phyloP scores from a whole-genome alignment of 768 basidiomycete species.

The Pleurotus ostreatus region DNA sequence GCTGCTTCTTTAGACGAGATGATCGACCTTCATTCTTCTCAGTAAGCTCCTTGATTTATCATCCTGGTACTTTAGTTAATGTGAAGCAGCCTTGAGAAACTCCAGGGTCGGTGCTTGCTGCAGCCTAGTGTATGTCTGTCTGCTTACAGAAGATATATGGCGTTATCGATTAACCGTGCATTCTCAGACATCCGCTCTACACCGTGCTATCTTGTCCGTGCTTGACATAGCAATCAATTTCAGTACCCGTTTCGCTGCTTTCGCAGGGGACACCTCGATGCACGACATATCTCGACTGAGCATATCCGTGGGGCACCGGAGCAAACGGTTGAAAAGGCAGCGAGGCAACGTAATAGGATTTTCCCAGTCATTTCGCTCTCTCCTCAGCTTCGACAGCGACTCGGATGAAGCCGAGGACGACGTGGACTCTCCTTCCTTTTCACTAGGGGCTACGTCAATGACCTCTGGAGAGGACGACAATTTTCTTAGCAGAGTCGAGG shows the following conservation, averaged over 20 bases:
- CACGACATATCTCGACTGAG: conserved; percentile 49
- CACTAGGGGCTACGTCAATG: conserved; percentile 28
- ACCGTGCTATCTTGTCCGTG: conserved; percentile 62
- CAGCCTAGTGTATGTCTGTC: conserved; percentile 43
- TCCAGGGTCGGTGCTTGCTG: conserved; percentile 62
- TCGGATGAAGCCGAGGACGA: conserved; percentile 34
- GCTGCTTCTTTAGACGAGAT: conserved; percentile 74
- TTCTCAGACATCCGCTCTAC: conserved; percentile 56
- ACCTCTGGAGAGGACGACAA: conserved; percentile 38
- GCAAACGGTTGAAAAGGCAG: conserved; percentile 52
- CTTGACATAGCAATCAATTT: conserved; percentile 76
- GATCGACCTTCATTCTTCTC: conserved; percentile 61
- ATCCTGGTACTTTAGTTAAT: not conserved
- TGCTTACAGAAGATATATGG: conserved; percentile 7
- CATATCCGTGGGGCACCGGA: conserved; percentile 59
- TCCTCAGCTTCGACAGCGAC: conserved; percentile 44
- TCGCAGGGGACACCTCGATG: conserved; percentile 56
- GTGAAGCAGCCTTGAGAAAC: conserved; percentile 47
- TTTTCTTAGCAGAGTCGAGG: conserved; percentile 50
- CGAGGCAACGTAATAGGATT: conserved; percentile 62
- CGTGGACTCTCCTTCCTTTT: conserved; percentile 31
- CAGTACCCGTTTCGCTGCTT: conserved; percentile 55
- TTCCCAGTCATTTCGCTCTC: conserved; percentile 31
- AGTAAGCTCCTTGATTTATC: conserved; percentile 43
- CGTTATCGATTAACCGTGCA: not conserved